Conservation (phyloP, 2,329 filamentous ascomycete genomes). For the Cladophialophora chaetospira region DNA sequence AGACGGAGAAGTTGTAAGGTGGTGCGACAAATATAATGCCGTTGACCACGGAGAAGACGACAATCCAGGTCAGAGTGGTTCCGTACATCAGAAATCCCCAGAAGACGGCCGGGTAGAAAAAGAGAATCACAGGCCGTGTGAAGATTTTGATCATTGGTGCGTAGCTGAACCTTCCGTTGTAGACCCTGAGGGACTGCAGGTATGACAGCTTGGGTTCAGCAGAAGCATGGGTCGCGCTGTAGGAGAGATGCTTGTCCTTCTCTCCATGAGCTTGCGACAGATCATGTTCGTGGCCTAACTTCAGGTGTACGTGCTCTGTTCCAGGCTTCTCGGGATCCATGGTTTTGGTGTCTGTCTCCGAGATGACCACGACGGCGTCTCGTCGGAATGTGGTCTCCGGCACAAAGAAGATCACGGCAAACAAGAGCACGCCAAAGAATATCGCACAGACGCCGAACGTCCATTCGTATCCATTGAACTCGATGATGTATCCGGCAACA, state of each 20-base stretch:
- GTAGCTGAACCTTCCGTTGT: constrained; percentile 28
- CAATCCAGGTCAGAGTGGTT: constrained; percentile 24
- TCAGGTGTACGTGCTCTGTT: constrained; percentile 20
- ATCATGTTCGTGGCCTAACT: constrained; percentile 26
- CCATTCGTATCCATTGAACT: constrained; percentile 32
- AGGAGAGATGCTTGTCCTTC: constrained; percentile 27
- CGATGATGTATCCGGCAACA: constrained; percentile 45
- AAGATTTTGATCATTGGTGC: constrained; percentile 33
- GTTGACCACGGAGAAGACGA: constrained; percentile 24
- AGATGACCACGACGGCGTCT: constrained; percentile 36
- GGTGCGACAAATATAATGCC: constrained; percentile 24
- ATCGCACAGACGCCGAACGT: constrained; percentile 30
- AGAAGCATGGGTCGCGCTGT: constrained; percentile 13
- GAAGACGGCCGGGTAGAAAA: constrained; percentile 39
- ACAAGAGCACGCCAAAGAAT: constrained; percentile 38
- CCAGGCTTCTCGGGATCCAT: constrained; percentile 26
- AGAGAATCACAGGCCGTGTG: constrained; percentile 24
- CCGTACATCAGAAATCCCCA: constrained; percentile 24
- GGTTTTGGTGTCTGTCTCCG: constrained; percentile 27
- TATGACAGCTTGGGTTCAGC: constrained; percentile 23
- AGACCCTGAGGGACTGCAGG: constrained; percentile 23
- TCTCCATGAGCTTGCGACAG: constrained; percentile 19
- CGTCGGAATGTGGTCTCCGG: constrained; percentile 45
- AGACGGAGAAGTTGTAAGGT: constrained; percentile 62
- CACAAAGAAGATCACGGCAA: constrained; percentile 38